Evolutionary conservation across 116 monocot genomes (phyloP).

Genomic region (Thalassia testudinum): DNA sequence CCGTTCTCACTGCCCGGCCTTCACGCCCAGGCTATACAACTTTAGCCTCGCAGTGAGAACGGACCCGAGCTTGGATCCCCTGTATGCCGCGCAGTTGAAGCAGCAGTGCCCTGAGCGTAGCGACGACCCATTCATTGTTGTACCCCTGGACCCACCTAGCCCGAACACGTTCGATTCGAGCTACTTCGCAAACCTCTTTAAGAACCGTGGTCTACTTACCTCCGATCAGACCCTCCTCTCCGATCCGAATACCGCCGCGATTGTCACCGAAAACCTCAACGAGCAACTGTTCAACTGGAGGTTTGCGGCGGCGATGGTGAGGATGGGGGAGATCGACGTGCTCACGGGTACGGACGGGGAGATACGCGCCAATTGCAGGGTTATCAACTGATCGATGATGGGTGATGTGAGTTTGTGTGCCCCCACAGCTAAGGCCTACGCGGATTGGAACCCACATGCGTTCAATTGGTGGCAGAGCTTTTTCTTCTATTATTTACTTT

Average conservation of each 20-base stretch:
- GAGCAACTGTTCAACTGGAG: slow-evolving; percentile 4
- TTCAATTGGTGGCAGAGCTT: too few species aligned
- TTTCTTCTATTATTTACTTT: too few species aligned
- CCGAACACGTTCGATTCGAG: slow-evolving; percentile 14
- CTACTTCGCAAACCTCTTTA: slow-evolving; percentile 25
- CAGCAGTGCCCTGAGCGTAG: slow-evolving; percentile 13
- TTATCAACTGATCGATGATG: slow-evolving; percentile 21
- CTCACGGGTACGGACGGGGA: slow-evolving; percentile 26
- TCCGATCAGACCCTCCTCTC: slow-evolving; percentile 30
- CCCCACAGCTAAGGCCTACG: too few species aligned
- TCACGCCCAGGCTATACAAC: slow-evolving; percentile 17
- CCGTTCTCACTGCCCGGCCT: slow-evolving; percentile 16
- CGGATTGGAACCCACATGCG: too few species aligned
- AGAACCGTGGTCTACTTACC: too few species aligned
- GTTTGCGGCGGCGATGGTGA: too few species aligned
- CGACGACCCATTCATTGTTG: not conserved
- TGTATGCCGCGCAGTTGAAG: slow-evolving; percentile 12
- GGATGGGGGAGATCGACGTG: slow-evolving; percentile 34
- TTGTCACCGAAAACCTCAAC: slow-evolving; percentile 9
- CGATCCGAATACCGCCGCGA: not conserved
- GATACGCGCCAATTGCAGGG: slow-evolving; percentile 22
- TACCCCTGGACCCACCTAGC: too few species aligned
- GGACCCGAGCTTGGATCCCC: slow-evolving; percentile 18
- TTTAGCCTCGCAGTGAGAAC: slow-evolving; percentile 6
- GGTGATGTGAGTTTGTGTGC: too few species aligned